A percentile compares a stretch with the other conserved stretches of the same genome.
phyloP scores from a whole-genome alignment of 768 basidiomycete genomes.

The Amanita subjunquillea region DNA sequence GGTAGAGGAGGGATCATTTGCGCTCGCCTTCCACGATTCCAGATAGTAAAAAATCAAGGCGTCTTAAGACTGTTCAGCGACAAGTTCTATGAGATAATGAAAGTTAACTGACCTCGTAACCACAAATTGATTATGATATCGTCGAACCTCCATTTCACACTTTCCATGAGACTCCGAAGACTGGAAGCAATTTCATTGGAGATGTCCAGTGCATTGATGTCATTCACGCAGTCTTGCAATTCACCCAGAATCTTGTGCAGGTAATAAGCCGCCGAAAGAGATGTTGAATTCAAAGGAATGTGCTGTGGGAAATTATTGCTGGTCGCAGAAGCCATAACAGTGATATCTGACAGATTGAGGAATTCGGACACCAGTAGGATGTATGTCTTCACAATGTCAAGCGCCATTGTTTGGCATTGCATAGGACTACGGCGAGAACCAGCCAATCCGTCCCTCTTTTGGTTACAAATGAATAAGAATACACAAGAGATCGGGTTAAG shows the following conservation, averaged over 20 bases:
- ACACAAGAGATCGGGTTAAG: neutral
- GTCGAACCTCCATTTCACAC: slow-evolving; percentile 78
- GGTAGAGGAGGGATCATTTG: slow-evolving; percentile 55
- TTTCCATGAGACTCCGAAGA: slow-evolving; percentile 69
- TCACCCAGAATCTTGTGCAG: slow-evolving; percentile 74
- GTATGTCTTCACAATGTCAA: slow-evolving; percentile 81
- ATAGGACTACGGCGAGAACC: slow-evolving; percentile 68
- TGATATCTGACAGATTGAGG: slow-evolving; percentile 65
- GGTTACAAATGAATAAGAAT: slow-evolving; percentile 2
- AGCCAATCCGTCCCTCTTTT: slow-evolving; percentile 19
- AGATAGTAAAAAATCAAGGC: slow-evolving; percentile 73
- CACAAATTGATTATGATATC: slow-evolving; percentile 72
- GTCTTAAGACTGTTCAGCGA: slow-evolving; percentile 36
- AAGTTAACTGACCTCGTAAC: slow-evolving; percentile 57
- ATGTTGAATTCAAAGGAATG: slow-evolving; percentile 70
- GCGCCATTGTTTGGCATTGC: slow-evolving; percentile 79
- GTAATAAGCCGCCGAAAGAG: slow-evolving; percentile 75
- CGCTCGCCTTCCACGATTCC: slow-evolving; percentile 74
- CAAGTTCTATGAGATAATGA: neutral
- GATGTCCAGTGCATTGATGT: slow-evolving; percentile 73
- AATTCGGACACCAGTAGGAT: slow-evolving; percentile 78
- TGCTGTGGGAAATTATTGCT: slow-evolving; percentile 33
- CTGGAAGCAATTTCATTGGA: slow-evolving; percentile 60
- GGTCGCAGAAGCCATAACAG: slow-evolving; percentile 47
- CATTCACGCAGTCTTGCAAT: slow-evolving; percentile 77